Base-by-base conservation (phyloP, 768 basidiomycete species). In the Cystofilobasidium bisporidii region DNA sequence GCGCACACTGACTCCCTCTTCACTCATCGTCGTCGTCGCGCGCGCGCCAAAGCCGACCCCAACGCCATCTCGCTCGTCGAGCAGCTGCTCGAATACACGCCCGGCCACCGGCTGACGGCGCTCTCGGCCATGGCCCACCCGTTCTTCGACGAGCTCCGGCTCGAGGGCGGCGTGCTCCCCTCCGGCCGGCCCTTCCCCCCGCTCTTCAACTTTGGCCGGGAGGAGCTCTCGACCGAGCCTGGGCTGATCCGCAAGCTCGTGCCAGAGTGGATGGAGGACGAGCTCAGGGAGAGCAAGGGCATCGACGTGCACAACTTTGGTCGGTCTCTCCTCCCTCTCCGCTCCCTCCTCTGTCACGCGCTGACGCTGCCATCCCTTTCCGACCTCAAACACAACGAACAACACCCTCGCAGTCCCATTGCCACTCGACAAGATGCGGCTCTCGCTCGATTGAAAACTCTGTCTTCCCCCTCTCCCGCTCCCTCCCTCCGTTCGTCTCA, bases 41-140 rank as follows among this genome's bases (percentile, higher is more conserved):
- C n/a, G n/a, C 32, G 10, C 22, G 9, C 30, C 33, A 6, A 20
- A 43, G 43, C 96, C 18, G 86, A 93, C 17, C 86, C 87, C 22
- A 93, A 98, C 77, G 92, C 96, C 65, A 97, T 99, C 79, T 89
- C 94, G 73, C 81, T 98, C 66, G 94, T 99, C 69, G 86, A 89
- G 22, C 93, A 90, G 78, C 81, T 99, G 70, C 82, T 99, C 73
- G 94, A 98, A 76, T 99, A 99, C 80, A 99, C 96, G n/a, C 96
- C 96, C 12, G 87, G 87, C 55, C 87, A 89, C 38, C 87, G 96
- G 62, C 78, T 94, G 78, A 90, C 88, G 72, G 87, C 91, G 1
- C 83, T 91, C 73, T 87, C 91, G 78, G 88, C 89, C 30, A 91
- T 94, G 91, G 82, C 90, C 71, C 86, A 94, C 76, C 67, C 75